Evolutionary conservation across 2,329 filamentous ascomycete genomes (phyloP).

Genomic region (Aureobasidium sp.): DNA sequence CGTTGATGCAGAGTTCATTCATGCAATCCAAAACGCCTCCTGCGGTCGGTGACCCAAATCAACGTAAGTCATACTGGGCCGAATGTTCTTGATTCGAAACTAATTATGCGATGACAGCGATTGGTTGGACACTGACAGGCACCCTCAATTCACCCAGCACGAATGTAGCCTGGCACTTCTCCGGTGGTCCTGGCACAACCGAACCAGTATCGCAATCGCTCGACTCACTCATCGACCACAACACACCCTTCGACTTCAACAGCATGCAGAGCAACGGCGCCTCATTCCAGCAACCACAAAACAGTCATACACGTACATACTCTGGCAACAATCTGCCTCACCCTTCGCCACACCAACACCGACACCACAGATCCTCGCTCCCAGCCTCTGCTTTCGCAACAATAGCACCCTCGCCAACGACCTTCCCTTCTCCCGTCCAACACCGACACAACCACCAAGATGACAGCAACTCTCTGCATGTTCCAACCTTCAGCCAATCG

Average conservation of each 20-base stretch:
- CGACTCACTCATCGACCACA: slow-evolving; percentile 12
- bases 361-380: not conserved
- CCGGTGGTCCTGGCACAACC: slow-evolving; percentile 37
- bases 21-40: slow-evolving; percentile 1
- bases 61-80: not conserved
- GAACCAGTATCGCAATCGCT: slow-evolving; percentile 20
- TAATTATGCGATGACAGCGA: slow-evolving; percentile 36
- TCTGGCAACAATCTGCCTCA: slow-evolving; percentile 1
- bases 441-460: not conserved
- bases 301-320: slow-evolving; percentile 5
- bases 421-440: not conserved
- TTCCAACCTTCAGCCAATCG: not conserved
- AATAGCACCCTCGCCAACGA: not conserved
- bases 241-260: slow-evolving; percentile 3
- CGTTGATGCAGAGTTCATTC: slow-evolving; percentile 12
- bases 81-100: not conserved
- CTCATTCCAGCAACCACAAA: not conserved
- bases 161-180: slow-evolving; percentile 73
- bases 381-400: not conserved
- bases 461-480: not conserved
- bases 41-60: not conserved
- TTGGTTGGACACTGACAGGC: slow-evolving; percentile 82
- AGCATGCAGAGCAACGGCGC: not conserved
- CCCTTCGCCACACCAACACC: not conserved
- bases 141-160: slow-evolving; percentile 80